Evolutionary conservation across 495 filamentous ascomycete species (phyloP), one percentile per base, ranked within the genome.

Genomic region (Penicillium daleae): DNA sequence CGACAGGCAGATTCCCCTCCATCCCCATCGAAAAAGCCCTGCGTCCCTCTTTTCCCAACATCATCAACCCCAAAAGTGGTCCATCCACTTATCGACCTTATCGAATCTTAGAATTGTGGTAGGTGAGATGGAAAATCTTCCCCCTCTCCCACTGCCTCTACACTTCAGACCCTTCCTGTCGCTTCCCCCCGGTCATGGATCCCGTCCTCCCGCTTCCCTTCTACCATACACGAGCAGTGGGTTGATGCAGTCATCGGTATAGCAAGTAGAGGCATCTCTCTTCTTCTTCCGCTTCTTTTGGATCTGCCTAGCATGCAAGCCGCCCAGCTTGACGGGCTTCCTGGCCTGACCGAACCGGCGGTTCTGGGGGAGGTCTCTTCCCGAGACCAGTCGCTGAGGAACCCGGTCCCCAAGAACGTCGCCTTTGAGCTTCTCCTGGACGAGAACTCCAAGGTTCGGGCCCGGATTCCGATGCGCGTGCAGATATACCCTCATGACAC

Each of bases 401-500:
- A 74, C 59, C 81, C 84, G 39, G 78, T 82, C 10, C 87, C 90
- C 65, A 96, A 96, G 77, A 87, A 87, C 67, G 87, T 97, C 74
- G 80, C 89, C 70, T 99, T 99, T 74, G 87, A 93, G 76, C 84
- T 97, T 27, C 82, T 95, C 31, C 88, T 92, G 70, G 84, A 87
- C 61, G 85, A 90, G 56, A 86, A 86, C 53, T 85, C 89, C 61
- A 87, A 90, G 71, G 85, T 87, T 61, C 85, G 87, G 61, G 92
- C 89, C 66, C 86, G 93, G 64, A 84, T 96, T 56, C 94, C 95
- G 13, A 89, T 98, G 85, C 86, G 92, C 68, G 92, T 99, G 33
- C 88, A 91, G 53, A 97, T 99, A 50, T 93, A 85, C 65, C 90
- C 91, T 22, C 92, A 97, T 77, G 95, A 99, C 79, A 90, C 90